phyloP scores from a whole-genome alignment of 768 basidiomycete genomes.

The Suillus discolor region DNA sequence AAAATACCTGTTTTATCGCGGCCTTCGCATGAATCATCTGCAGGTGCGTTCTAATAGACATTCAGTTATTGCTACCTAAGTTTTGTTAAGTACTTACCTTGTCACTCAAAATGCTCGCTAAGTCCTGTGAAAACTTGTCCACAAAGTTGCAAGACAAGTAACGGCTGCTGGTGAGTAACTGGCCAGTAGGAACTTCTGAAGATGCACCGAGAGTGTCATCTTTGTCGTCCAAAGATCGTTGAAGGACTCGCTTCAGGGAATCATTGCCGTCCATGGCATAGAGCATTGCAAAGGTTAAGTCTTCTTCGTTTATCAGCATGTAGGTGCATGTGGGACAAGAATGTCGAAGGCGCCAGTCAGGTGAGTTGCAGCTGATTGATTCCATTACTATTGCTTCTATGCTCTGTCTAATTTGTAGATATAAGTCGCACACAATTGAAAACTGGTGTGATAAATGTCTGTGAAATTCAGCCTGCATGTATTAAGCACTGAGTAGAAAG shows the following conservation, averaged over 20 bases:
- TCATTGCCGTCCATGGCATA: conserved; percentile 17
- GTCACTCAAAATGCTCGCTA: no score
- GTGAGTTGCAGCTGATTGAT: background rate
- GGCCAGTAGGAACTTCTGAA: no score
- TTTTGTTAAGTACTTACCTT: no score
- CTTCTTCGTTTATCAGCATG: background rate
- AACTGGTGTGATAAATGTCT: conserved; percentile 22
- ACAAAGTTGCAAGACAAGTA: no score
- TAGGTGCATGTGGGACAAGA: conserved; percentile 3
- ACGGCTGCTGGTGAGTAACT: no score
- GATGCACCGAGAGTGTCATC: no score
- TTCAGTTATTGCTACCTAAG: no score
- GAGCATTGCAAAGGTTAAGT: conserved; percentile 6
- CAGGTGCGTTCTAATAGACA: no score
- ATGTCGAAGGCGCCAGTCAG: conserved; percentile 11
- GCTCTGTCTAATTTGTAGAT: conserved; percentile 22
- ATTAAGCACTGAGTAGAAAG: background rate
- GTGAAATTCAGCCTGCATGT: conserved; percentile 9
- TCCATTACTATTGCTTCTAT: conserved; percentile 15
- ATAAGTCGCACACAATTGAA: conserved; percentile 26
- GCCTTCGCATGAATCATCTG: no score
- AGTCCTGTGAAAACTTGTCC: no score
- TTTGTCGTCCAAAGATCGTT: no score
- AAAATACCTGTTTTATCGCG: conserved; percentile 40
- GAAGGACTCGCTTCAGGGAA: background rate